These are phyloP conservation scores for Trypanosoma caninum DNA, from an alignment of 208 protist species.

Conservation along the genomic window DNA sequence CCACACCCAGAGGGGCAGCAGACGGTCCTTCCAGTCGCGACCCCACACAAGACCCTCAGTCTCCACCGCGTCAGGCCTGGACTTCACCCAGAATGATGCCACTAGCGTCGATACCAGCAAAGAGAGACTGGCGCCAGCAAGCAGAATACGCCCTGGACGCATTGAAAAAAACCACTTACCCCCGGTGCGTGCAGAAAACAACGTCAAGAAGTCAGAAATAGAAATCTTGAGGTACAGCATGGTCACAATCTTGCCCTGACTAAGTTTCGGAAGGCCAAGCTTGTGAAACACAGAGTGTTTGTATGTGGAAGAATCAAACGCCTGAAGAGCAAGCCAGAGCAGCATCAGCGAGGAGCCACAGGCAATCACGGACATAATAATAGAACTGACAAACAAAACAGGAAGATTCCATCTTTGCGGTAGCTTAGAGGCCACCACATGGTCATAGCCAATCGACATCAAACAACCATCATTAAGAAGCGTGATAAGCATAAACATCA, in stretches of 20 bases:
- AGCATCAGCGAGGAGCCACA: no score
- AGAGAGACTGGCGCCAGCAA: slow-evolving; percentile 60
- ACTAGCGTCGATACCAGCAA: slow-evolving; percentile 69
- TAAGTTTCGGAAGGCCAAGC: slow-evolving; percentile 58
- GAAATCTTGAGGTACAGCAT: slow-evolving; percentile 90
- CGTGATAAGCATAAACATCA: no score
- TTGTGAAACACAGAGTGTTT: slow-evolving; percentile 48
- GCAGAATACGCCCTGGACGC: slow-evolving; percentile 50
- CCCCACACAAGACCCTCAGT: slow-evolving; percentile 75
- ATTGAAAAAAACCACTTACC: slow-evolving; percentile 69
- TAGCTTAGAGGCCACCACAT: no score
- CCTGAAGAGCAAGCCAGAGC: no score
- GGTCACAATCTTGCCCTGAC: slow-evolving; percentile 75
- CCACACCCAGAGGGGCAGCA: slow-evolving; percentile 87
- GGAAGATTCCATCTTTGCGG: no score
- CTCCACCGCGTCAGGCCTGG: slow-evolving; percentile 48
- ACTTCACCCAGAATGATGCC: slow-evolving; percentile 66
- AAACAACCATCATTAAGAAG: no score
- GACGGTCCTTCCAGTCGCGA: slow-evolving; percentile 37
- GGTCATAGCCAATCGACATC: no score
- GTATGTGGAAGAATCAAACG: no score
- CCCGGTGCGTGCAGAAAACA: slow-evolving; percentile 87
- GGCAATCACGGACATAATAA: no score
- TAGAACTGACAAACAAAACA: no score
- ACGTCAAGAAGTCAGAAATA: slow-evolving; percentile 87